Evolutionary conservation across 78 protist genomes (phyloP), one percentile per base, ranked within the genome.

Genomic region (Chrysochromulina parva): DNA sequence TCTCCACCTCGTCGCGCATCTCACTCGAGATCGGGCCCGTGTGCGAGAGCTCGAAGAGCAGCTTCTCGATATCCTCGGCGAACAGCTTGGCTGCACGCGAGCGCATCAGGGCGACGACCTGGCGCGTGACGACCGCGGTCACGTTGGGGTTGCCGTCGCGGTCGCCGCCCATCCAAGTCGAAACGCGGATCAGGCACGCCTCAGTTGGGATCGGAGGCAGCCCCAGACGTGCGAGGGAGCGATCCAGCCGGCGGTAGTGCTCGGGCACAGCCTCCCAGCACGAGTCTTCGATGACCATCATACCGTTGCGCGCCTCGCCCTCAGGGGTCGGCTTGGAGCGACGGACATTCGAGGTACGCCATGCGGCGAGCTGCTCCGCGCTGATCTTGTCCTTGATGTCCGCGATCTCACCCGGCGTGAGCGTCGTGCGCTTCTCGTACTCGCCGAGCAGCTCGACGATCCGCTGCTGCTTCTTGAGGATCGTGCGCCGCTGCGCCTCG

Each of bases 71-170:
- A 26, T 94, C 95, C 52, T 58, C 55, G 58, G 85, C 55, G 82
- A 84, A 94, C 6, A 95, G 55, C 0, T 93, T 71, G 16, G 94
- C 90, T 0, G 95, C 96, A 6, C 85, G 80, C 94, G 89, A 90
- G 17, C 95, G 69, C 50, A 81, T 24, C 28, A 87, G 88, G 20
- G 89, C 65, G 20, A 69, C 22, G 48, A 93, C 94, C 20, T 89
- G 73, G 66, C 53, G 55, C 10, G 95, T 94, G 2, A 91, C 93
- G 1, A 52, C 73, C 11, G 92, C 80, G 2, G 95, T 96, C n/a
- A 96, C 97, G 62, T 92, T 92, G 13, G 93, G 91, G 59, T 96
- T 94, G n/a, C 97, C 97, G 90, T 96, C 97, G 60, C 97, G 71
- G 78, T 96, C 97, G 48, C 97, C 96, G 26, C 96, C 97, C 53